Evolutionary conservation across 2,329 filamentous ascomycete genomes (phyloP).

Genomic region (Pestalotiopsis fici): DNA sequence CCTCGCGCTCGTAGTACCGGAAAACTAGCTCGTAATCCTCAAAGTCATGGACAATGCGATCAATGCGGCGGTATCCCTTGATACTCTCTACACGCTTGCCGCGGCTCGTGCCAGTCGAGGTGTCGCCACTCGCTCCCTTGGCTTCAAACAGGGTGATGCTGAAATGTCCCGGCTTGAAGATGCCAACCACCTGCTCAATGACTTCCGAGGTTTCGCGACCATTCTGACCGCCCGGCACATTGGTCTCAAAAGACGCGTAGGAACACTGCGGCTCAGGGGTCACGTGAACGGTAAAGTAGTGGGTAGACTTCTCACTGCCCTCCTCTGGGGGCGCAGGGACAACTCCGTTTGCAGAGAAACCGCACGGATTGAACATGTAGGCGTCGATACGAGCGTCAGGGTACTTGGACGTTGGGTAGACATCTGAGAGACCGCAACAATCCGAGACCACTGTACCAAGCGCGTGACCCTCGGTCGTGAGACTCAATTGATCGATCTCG

Average conservation of each 20-base stretch:
- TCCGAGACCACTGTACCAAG: slow-evolving; percentile 92
- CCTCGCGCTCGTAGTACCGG: slow-evolving; percentile 91
- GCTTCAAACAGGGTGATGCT: slow-evolving; percentile 96
- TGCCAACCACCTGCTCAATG: slow-evolving; percentile 89
- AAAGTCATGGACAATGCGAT: slow-evolving; percentile 95
- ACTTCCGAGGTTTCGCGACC: slow-evolving; percentile 88
- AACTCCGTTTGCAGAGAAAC: slow-evolving; percentile 96
- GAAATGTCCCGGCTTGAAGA: slow-evolving; percentile 98
- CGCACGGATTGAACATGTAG: slow-evolving; percentile 94
- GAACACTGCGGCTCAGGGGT: slow-evolving; percentile 97
- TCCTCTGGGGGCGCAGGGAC: slow-evolving; percentile 70
- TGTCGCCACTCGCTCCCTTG: slow-evolving; percentile 56
- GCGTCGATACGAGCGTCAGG: slow-evolving; percentile 93
- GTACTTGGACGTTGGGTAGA: slow-evolving; percentile 85
- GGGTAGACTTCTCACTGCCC: slow-evolving; percentile 57
- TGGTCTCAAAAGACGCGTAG: slow-evolving; percentile 97
- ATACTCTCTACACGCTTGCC: slow-evolving; percentile 72
- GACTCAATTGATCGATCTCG: slow-evolving; percentile 66
- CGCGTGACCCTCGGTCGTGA: slow-evolving; percentile 91
- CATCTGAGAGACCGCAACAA: slow-evolving; percentile 80
- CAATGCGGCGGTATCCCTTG: slow-evolving; percentile 82
- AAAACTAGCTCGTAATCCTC: slow-evolving; percentile 98
- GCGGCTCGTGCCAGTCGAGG: slow-evolving; percentile 31
- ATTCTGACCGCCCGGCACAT: slow-evolving; percentile 86
- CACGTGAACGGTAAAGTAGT: slow-evolving; percentile 99